phyloP scores from a whole-genome alignment of 2,329 filamentous ascomycete genomes.

The Akanthomyces uredinophilus region DNA sequence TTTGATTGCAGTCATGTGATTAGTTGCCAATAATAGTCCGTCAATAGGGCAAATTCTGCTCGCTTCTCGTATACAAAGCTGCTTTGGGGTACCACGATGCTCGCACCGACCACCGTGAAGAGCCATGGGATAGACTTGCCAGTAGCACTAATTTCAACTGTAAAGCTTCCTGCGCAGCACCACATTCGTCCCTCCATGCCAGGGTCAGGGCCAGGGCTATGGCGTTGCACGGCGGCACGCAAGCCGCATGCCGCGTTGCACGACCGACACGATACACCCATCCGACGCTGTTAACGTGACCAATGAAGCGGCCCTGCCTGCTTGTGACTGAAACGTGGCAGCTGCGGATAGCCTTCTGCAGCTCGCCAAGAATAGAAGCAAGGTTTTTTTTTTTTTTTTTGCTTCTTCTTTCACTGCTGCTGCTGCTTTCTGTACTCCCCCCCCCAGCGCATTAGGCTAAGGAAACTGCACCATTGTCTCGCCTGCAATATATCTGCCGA shows the following conservation, averaged over 20 bases:
- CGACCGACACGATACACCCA: slow-evolving; percentile 8
- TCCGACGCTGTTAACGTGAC: not conserved
- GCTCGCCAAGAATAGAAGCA: not conserved
- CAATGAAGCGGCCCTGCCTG: not conserved
- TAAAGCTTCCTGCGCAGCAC: not conserved
- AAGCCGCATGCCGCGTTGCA: slow-evolving; percentile 9
- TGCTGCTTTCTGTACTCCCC: no score
- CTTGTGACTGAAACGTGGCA: slow-evolving; percentile 11
- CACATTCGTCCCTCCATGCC: not conserved
- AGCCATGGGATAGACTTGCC: not conserved
- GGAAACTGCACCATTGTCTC: slow-evolving; percentile 2
- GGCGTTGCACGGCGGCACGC: slow-evolving; percentile 4
- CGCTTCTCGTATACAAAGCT: not conserved
- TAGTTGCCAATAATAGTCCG: not conserved
- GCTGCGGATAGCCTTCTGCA: not conserved
- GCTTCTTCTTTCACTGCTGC: not conserved
- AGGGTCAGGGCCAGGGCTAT: not conserved
- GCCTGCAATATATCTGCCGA: not conserved
- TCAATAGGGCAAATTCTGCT: not conserved
- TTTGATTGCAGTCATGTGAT: not conserved
- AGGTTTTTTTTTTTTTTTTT: no score
- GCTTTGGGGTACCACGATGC: not conserved
- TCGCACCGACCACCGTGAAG: not conserved
- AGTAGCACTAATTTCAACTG: not conserved
- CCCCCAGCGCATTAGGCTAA: not conserved